phyloP scores from a whole-genome alignment of 2,329 filamentous ascomycete genomes.

The Monosporascus sp. region DNA sequence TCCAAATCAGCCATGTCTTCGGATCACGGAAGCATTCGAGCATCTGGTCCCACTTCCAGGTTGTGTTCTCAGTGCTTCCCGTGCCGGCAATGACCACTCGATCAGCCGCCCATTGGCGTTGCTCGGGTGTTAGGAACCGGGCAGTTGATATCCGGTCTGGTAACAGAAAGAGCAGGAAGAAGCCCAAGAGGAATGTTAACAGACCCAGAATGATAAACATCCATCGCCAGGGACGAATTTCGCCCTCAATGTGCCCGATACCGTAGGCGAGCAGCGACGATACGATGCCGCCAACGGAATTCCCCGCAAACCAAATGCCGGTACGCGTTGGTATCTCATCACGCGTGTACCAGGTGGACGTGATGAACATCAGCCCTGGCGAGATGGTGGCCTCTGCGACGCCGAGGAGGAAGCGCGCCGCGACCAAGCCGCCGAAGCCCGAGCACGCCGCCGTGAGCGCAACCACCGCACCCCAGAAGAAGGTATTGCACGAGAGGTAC shows the following conservation, averaged over 20 bases:
- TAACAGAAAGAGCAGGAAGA: slow-evolving; percentile 43
- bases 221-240: slow-evolving; percentile 48
- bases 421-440: slow-evolving; percentile 45
- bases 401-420: slow-evolving; percentile 48
- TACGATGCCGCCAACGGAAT: slow-evolving; percentile 42
- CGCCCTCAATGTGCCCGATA: slow-evolving; percentile 46
- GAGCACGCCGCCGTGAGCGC: slow-evolving; percentile 40
- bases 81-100: slow-evolving; percentile 47
- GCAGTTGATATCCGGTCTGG: slow-evolving; percentile 52
- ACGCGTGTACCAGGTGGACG: slow-evolving; percentile 51
- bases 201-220: slow-evolving; percentile 54
- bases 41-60: slow-evolving; percentile 47
- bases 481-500: slow-evolving; percentile 41
- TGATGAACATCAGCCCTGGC: slow-evolving; percentile 52
- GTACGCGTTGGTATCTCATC: slow-evolving; percentile 51
- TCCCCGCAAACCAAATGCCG: slow-evolving; percentile 52
- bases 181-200: slow-evolving; percentile 46
- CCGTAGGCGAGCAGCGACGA: slow-evolving; percentile 50
- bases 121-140: slow-evolving; percentile 49
- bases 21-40: slow-evolving; percentile 51
- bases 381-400: slow-evolving; percentile 50
- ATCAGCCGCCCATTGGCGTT: slow-evolving; percentile 43
- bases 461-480: slow-evolving; percentile 47
- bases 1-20: slow-evolving; percentile 56
- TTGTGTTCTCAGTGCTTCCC: slow-evolving; percentile 43